phyloP scores from a whole-genome alignment of 805 yeast genomes.

The Candida taoyuanica region DNA sequence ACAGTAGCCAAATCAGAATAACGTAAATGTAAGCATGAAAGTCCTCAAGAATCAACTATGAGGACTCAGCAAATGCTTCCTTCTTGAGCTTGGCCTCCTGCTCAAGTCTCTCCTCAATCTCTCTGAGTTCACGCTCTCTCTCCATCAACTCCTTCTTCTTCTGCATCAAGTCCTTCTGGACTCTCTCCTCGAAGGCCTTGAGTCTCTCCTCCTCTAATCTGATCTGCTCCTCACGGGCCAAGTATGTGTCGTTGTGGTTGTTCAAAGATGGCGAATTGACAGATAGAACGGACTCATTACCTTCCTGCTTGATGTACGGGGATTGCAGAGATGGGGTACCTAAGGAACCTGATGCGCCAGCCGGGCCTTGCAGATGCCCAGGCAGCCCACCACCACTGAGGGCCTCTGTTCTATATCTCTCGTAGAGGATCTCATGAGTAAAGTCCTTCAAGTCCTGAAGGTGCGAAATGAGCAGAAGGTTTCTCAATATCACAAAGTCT shows the following conservation, averaged over 20 bases:
- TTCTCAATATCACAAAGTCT: conserved; percentile 77
- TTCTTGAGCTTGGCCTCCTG: conserved; percentile 43
- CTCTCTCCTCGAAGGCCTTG: conserved; percentile 80
- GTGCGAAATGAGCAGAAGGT: conserved; percentile 76
- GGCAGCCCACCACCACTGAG: conserved; percentile 52
- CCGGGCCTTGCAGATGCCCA: conserved; percentile 31
- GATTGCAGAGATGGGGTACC: conserved; percentile 17
- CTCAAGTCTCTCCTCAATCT: conserved; percentile 67
- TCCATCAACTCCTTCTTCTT: conserved; percentile 80
- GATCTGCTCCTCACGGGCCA: conserved; percentile 83
- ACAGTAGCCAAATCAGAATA: too few relatives aligned
- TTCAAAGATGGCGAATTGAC: conserved; percentile 18
- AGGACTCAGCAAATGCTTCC: conserved; percentile 9
- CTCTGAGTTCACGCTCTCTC: conserved; percentile 80
- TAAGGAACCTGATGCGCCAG: conserved; percentile 1
- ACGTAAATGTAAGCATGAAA: too few relatives aligned
- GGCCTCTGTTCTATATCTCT: conserved; percentile 85
- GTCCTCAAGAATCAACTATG: too few relatives aligned
- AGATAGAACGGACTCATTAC: conserved; percentile 10
- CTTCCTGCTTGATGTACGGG: conserved; percentile 26
- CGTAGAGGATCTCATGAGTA: conserved; percentile 84
- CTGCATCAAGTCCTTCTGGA: conserved; percentile 76
- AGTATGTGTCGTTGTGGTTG: conserved; percentile 36
- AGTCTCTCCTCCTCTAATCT: conserved; percentile 85
- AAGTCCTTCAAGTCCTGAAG: conserved; percentile 83